Percentiles rank a stretch among this genome's conserved stretches.
Conservation (phyloP, 2,329 filamentous ascomycete genomes). For the Pestalotiopsis sp. region DNA sequence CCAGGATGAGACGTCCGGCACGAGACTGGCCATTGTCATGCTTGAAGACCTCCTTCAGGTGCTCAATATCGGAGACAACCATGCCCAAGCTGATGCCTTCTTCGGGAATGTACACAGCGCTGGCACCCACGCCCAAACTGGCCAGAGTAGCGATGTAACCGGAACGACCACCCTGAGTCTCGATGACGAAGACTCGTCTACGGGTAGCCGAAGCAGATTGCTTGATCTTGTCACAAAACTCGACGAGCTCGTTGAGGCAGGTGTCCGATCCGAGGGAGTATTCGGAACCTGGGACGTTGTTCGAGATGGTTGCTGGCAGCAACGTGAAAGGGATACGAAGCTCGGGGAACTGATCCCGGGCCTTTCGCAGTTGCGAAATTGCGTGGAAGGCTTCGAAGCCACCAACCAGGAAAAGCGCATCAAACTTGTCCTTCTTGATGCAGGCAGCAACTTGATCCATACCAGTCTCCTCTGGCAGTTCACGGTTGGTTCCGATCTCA, state of each 20-base stretch:
- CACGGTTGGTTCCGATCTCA: constrained; percentile 96
- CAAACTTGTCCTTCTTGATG: constrained; percentile 85
- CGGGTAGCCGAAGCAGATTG: constrained; percentile 94
- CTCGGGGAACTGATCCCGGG: constrained; percentile 75
- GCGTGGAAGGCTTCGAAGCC: constrained; percentile 97
- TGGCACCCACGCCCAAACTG: constrained; percentile 87
- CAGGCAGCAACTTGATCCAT: constrained; percentile 81
- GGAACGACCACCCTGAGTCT: constrained; percentile 93
- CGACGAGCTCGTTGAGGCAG: constrained; percentile 90
- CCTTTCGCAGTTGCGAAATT: constrained; percentile 83
- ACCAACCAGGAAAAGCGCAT: constrained; percentile 88
- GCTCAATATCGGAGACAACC: constrained; percentile 86
- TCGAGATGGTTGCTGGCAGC: constrained; percentile 95
- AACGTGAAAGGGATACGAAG: constrained; percentile 93
- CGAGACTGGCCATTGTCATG: constrained; percentile 86
- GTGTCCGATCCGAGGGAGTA: constrained; percentile 97
- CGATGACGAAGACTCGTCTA: constrained; percentile 93
- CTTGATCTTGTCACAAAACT: constrained; percentile 96
- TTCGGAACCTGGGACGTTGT: constrained; percentile 97
- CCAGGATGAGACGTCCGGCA: constrained; percentile 91
- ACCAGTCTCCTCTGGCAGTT: constrained; percentile 82
- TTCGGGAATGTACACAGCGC: constrained; percentile 95
- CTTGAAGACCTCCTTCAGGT: constrained; percentile 83
- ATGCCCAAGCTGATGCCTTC: constrained; percentile 94
- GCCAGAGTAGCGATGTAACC: constrained; percentile 92